Base-by-base conservation (phyloP, 75 land plant genomes). In the Pseudotsuga menziesii region DNA sequence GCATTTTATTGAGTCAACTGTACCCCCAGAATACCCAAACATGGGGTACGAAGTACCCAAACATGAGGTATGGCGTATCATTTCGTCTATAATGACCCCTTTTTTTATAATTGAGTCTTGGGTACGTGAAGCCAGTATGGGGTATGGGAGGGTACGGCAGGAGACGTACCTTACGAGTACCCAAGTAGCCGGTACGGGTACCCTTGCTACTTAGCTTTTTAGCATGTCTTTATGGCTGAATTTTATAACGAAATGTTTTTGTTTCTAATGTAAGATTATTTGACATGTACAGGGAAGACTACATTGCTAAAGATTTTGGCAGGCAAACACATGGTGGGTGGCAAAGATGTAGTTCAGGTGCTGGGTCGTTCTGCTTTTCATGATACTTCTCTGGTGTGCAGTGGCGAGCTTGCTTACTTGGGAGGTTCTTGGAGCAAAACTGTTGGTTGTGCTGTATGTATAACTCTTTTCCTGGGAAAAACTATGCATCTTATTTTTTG, bases 251-350 rank as follows among this genome's bases (percentile, higher is more conserved):
- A 13, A 58, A 5, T 58, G 5, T 17, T 58, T 19, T 58, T 58
- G 4, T 58, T 39, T 3, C 20, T 20, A 9, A 36, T 35, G 35
- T 39, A 69, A 39, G 20, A n/a, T 17, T 69, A 2, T 35, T 69
- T 69, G 72, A 6, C 32, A 69, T 69, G 22, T 75, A 81, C 85
- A 95, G 98, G 99, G 57, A 96, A 96, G 76, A 96, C 99, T 4
- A 96, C 93, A 4, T 74, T 96, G 82, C 79, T 96, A 80, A 92
- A 84, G 82, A 96, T 96, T 73, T 74, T 96, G 75, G 99, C 98
- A 0, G 99, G 99, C 27, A 96, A 96, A 78, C 99, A 96, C 80
- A 92, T 96, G 98, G 99, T 96, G 7, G 99, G 94, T 29, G 96
- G 94, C 32, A 89, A 82, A 70, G 88, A 89, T 70, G 94, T 96